These are phyloP conservation scores for Ogataea saltuana DNA, from an alignment of 805 yeast species.

Conservation along the genomic window DNA sequence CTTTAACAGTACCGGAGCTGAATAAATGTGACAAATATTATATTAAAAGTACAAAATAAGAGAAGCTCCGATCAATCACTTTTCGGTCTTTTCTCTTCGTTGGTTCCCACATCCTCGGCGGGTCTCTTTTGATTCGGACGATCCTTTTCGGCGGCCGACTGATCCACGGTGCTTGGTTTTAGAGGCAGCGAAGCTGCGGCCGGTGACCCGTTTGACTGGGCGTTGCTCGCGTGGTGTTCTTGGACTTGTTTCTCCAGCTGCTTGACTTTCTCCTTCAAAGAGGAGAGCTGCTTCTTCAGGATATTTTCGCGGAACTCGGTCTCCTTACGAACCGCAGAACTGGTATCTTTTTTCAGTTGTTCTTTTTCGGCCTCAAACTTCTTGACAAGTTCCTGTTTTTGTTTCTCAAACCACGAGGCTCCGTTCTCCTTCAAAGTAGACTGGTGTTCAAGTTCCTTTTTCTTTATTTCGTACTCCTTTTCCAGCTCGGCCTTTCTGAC, in stretches of 20 bases:
- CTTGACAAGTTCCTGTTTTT: slow-evolving; percentile 21
- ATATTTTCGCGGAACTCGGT: slow-evolving; percentile 59
- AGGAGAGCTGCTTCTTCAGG: slow-evolving; percentile 54
- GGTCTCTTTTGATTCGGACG: slow-evolving; percentile 24
- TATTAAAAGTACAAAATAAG: background rate
- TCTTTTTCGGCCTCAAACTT: slow-evolving; percentile 32
- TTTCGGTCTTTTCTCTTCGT: slow-evolving; percentile 25
- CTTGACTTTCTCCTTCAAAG: slow-evolving; percentile 43
- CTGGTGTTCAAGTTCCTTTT: slow-evolving; percentile 24
- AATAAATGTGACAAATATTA: background rate
- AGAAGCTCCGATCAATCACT: slow-evolving; percentile 12
- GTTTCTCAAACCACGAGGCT: slow-evolving; percentile 16
- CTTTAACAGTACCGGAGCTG: background rate
- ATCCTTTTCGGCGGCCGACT: slow-evolving; percentile 2
- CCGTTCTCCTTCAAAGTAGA: slow-evolving; percentile 8
- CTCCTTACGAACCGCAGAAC: slow-evolving; percentile 55
- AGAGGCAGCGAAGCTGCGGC: slow-evolving; percentile 6
- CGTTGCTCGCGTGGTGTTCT: background rate
- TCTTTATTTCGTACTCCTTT: slow-evolving; percentile 27
- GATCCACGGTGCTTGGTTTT: slow-evolving; percentile 1
- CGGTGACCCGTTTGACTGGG: background rate
- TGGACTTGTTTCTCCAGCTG: slow-evolving; percentile 16
- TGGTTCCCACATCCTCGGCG: slow-evolving; percentile 17
- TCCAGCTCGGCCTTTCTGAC: slow-evolving; percentile 39
- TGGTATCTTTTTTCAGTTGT: slow-evolving; percentile 45